phyloP scores from a whole-genome alignment of 495 filamentous ascomycete species.

The Halenospora varia region DNA sequence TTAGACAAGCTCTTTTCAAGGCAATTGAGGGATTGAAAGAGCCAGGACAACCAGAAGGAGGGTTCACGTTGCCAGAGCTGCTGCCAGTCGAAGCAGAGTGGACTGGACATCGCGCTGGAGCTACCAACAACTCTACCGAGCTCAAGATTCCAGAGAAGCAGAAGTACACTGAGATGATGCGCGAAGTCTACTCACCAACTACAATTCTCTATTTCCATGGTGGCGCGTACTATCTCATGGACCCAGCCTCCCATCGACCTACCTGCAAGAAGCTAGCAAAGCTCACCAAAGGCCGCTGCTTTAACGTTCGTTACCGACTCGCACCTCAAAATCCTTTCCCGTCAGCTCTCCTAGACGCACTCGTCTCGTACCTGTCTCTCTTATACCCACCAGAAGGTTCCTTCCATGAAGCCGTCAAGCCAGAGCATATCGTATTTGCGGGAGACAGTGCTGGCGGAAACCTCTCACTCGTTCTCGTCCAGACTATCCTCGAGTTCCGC shows the following conservation, averaged over 20 bases:
- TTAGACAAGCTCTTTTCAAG: conserved; percentile 52
- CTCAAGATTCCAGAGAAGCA: conserved; percentile 61
- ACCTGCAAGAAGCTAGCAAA: conserved; percentile 45
- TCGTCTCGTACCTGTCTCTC: conserved; percentile 77
- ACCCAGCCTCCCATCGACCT: conserved; percentile 61
- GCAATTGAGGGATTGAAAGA: conserved; percentile 62
- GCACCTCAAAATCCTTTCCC: conserved; percentile 84
- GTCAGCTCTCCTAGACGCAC: conserved; percentile 75
- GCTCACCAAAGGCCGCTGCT: conserved; percentile 52
- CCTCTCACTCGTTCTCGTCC: conserved; percentile 65
- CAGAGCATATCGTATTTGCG: conserved; percentile 69
- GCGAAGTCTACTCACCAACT: conserved; percentile 59
- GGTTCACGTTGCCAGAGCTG: conserved; percentile 49
- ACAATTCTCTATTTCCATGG: conserved; percentile 88
- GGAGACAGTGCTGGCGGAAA: conserved; percentile 92
- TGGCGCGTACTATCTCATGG: conserved; percentile 79
- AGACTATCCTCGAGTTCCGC: conserved; percentile 67
- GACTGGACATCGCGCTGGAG: conserved; percentile 68
- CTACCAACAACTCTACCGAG: conserved; percentile 46
- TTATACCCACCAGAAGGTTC: conserved; percentile 74
- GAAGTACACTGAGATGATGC: conserved; percentile 70
- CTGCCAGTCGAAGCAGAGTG: conserved; percentile 76
- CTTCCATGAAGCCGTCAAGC: conserved; percentile 62
- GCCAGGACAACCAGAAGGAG: conserved; percentile 31
- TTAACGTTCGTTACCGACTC: conserved; percentile 83